Evolutionary conservation across 805 yeast species (phyloP).

Genomic region (Ogataea degrootiae): DNA sequence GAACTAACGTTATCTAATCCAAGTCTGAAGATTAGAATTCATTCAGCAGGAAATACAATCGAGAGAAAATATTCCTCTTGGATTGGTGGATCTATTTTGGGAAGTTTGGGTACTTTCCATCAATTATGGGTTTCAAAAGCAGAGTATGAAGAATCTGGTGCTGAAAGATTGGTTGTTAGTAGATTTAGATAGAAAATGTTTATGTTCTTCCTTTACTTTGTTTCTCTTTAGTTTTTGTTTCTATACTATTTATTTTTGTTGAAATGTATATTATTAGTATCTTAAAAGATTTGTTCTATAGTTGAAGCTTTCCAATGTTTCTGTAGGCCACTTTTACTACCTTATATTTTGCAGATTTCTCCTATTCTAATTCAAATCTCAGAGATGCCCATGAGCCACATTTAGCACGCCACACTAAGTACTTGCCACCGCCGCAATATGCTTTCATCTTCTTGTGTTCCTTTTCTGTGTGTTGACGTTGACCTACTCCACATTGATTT

Average conservation of each 20-base stretch:
- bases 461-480: no score
- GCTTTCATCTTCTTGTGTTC: no score
- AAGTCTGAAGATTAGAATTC: constrained; percentile 78
- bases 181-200: constrained; percentile 60
- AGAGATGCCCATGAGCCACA: no score
- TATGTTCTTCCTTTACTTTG: not conserved
- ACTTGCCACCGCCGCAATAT: no score
- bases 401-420: no score
- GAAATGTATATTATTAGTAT: no score
- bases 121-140: constrained; percentile 88
- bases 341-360: no score
- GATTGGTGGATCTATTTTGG: constrained; percentile 88
- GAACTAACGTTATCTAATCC: constrained; percentile 72
- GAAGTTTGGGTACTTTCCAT: constrained; percentile 90
- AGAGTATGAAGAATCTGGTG: constrained; percentile 87
- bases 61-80: constrained; percentile 82
- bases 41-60: constrained; percentile 70
- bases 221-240: not conserved
- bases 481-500: no score
- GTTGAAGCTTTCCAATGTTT: no score
- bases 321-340: no score
- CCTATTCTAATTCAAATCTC: no score
- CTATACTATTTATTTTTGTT: not conserved
- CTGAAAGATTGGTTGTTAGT: constrained; percentile 70
- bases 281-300: no score